Evolutionary conservation across 23 red algal species (phyloP), one percentile per base, ranked within the genome.

Genomic region (Pyropia yezoensis): DNA sequence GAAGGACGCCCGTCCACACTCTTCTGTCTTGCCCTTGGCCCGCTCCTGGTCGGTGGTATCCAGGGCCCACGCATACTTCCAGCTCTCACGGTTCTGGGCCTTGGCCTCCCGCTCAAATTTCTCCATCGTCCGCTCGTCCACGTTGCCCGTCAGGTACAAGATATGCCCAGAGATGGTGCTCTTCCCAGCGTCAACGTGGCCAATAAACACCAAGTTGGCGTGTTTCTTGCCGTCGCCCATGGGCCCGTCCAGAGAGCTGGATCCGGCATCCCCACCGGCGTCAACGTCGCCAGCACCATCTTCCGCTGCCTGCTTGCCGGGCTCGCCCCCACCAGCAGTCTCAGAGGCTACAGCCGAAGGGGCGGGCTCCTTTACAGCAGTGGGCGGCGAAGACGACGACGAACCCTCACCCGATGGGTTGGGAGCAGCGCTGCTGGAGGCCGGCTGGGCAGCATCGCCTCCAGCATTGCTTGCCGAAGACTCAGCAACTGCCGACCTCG

Each of bases 31-130:
- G 18, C 93, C 93, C 60, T 97, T 97, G 24, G 64, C 75, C 16
- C 85, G 64, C 63, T 97, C 93, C 76, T 90, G 84, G 52, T 97
- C 93, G 49, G 93, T 87, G 21, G 75, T 76, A 29, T 97, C 93
- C 34, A 97, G 56, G 0, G 93, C 93, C 82, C 83, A 97, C 17
- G 93, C 93, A 60, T 86, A 97, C 70, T 97, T 97, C 93, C 93
- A 97, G 54, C 83, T 82, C 77, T 97, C 93, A 27, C 93, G 85
- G 66, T 84, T 84, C 29, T 88, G 69, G 45, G 83, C 84, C 68
- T 97, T 97, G n/a, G 93, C 93, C 59, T 97, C 93, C 62, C 79
- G 72, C 55, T 97, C 93, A 57, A 79, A 97, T 49, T 97, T 97
- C 22, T 97, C 93, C 93, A 97, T 87, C 3, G 93, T 97, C 16